Percentiles rank a stretch among this genome's conserved stretches.
Evolutionary conservation across 331 rosid species (phyloP).

Genomic region (Malus hybrid): DNA sequence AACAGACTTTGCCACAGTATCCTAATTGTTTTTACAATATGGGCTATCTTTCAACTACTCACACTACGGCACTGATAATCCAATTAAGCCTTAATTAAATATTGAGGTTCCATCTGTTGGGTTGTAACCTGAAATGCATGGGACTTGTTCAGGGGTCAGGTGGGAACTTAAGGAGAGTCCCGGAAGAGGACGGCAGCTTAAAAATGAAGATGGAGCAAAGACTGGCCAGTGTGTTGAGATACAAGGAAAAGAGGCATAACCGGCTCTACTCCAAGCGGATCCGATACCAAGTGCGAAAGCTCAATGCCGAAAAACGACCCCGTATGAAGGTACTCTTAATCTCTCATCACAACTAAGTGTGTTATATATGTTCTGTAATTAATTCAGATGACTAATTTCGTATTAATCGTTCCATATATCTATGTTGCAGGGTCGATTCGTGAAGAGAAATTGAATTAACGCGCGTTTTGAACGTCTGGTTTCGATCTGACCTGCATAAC

Average conservation of each 20-base stretch:
- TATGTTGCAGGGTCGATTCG: constrained; percentile 78
- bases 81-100: no score
- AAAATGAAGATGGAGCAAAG: constrained; percentile 46
- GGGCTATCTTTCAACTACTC: no score
- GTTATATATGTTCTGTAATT: no score
- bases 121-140: constrained; percentile 15
- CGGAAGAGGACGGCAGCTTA: constrained; percentile 21
- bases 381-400: background rate
- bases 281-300: constrained; percentile 82
- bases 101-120: no score
- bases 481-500: background rate
- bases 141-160: constrained; percentile 19
- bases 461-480: no score
- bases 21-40: no score
- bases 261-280: constrained; percentile 74
- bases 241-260: constrained; percentile 75
- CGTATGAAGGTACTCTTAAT: constrained; percentile 63
- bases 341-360: no score
- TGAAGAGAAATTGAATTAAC: constrained; percentile 36
- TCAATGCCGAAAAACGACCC: constrained; percentile 88
- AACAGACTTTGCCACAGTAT: no score
- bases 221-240: constrained; percentile 79
- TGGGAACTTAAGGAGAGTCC: constrained; percentile 52
- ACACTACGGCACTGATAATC: no score
- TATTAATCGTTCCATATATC: background rate